Percentiles rank a stretch among this genome's conserved stretches.
Conservation (phyloP, 345 rosid genomes). For the Pelargonium nanum region DNA sequence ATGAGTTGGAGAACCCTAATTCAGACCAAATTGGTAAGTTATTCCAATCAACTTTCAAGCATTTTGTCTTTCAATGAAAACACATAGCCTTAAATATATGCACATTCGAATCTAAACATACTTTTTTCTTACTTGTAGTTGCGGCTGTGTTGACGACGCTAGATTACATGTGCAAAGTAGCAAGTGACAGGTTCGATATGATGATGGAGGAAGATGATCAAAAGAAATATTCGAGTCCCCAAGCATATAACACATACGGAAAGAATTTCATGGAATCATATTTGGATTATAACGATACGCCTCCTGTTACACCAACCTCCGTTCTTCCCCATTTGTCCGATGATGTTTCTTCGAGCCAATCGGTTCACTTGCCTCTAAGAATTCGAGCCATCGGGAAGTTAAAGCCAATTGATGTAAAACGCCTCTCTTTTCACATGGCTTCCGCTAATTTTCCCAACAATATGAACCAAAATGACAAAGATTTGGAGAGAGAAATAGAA, state of each 20-base stretch:
- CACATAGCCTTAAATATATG: neutral
- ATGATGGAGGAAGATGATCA: conserved; percentile 55
- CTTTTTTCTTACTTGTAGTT: conserved; percentile 22
- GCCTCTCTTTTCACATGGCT: conserved; percentile 41
- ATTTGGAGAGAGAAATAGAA: conserved; percentile 21
- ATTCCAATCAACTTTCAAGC: neutral
- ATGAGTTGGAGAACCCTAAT: conserved; percentile 24
- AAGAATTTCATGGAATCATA: conserved; percentile 24
- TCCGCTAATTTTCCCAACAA: conserved; percentile 17
- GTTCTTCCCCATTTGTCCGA: conserved; percentile 28
- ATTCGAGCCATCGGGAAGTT: conserved; percentile 63
- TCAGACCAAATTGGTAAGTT: conserved; percentile 46
- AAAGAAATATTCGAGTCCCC: conserved; percentile 18
- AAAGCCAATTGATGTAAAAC: conserved; percentile 57
- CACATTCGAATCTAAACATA: neutral
- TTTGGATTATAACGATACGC: conserved; percentile 23
- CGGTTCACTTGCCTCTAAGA: conserved; percentile 34
- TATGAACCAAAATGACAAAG: conserved; percentile 15
- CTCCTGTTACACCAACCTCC: conserved; percentile 46
- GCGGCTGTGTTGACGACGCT: conserved; percentile 45
- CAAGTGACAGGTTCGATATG: conserved; percentile 43
- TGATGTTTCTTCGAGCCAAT: conserved; percentile 16
- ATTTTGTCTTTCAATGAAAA: neutral
- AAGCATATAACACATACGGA: conserved; percentile 10
- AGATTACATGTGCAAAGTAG: conserved; percentile 43